Evolutionary conservation across 2,329 filamentous ascomycete species (phyloP).

Genomic region (Fusarium sp.): DNA sequence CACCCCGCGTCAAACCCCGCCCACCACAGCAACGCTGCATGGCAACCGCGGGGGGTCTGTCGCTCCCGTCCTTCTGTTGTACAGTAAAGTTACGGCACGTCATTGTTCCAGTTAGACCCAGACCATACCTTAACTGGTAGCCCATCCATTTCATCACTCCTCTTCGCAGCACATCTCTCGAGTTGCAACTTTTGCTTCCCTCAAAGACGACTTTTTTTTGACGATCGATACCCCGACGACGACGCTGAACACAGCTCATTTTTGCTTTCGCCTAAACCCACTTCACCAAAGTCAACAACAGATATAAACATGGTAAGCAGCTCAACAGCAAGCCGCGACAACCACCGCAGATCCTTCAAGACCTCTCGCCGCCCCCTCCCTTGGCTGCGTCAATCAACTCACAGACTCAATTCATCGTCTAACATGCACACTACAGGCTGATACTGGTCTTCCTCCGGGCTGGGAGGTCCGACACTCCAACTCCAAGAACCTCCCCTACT

Average conservation of each 20-base stretch:
- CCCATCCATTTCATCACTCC: constrained; percentile 8
- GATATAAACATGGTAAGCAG: constrained; percentile 27
- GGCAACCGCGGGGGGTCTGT: constrained; percentile 15
- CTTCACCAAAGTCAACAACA: background rate
- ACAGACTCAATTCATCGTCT: background rate
- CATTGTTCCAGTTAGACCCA: constrained; percentile 30
- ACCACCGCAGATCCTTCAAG: background rate
- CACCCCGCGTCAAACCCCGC: constrained; percentile 37
- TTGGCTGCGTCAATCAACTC: background rate
- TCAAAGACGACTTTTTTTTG: background rate
- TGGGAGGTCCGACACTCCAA: constrained; percentile 99
- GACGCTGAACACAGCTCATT: background rate
- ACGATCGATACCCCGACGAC: background rate
- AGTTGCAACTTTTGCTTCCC: constrained; percentile 11
- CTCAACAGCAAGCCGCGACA: background rate
- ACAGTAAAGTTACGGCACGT: constrained; percentile 32
- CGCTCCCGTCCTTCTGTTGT: background rate
- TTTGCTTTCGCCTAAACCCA: background rate
- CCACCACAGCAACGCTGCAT: constrained; percentile 25
- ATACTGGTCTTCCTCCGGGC: constrained; percentile 81
- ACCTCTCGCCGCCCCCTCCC: background rate
- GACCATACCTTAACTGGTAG: constrained; percentile 11
- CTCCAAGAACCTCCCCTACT: constrained; percentile 98
- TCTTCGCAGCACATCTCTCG: constrained; percentile 13
- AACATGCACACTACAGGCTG: constrained; percentile 57